Evolutionary conservation across 2,329 filamentous ascomycete genomes (phyloP).

Genomic region (Pseudogymnoascus sp.): DNA sequence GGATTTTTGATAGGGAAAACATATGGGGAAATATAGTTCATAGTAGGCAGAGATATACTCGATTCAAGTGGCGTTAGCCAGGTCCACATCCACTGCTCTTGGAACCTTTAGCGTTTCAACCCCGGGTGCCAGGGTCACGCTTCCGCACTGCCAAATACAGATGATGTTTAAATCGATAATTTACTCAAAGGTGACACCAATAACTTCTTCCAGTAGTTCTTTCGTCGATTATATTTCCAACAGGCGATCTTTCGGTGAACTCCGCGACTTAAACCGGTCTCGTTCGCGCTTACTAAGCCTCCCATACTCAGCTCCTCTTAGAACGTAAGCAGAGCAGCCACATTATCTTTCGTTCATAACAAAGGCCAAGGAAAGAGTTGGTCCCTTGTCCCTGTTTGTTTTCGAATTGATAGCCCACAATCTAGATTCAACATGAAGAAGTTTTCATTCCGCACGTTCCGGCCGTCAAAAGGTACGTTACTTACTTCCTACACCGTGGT

Average conservation of each 20-base stretch:
- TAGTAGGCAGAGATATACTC: neutral
- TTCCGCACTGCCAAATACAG: neutral
- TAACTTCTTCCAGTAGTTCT: neutral
- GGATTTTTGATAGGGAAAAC: neutral
- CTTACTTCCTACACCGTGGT: neutral
- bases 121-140: neutral
- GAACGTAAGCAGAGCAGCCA: neutral
- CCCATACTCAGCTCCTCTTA: neutral
- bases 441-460: constrained; percentile 5
- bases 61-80: neutral
- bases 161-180: neutral
- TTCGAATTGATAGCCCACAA: neutral
- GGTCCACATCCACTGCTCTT: neutral
- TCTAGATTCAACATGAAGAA: constrained; percentile 1
- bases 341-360: neutral
- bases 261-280: neutral
- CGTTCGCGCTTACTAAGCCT: neutral
- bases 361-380: neutral
- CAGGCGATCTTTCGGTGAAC: neutral
- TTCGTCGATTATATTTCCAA: neutral
- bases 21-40: neutral
- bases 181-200: neutral
- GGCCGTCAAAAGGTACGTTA: constrained; percentile 1
- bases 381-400: neutral
- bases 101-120: neutral